Base-by-base conservation (phyloP, 2,329 filamentous ascomycete genomes). In the Blastomyces gilchristii region DNA sequence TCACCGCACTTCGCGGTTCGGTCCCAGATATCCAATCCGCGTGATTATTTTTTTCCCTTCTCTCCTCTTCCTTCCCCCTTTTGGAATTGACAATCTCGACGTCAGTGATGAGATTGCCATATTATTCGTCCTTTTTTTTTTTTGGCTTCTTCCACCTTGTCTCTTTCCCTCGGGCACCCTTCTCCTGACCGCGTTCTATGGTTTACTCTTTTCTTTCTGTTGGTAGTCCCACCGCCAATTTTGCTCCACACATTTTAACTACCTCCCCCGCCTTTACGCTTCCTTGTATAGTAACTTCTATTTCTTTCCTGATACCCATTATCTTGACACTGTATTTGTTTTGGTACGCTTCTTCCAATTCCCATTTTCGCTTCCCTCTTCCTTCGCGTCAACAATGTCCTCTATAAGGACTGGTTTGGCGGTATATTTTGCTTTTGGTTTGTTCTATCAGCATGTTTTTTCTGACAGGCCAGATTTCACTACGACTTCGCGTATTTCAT, bases 401-500 rank as follows among this genome's bases (percentile, higher is more conserved):
- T 50, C 58, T 28, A 22, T 11, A 25, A 47, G 43, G 16, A 1
- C 22, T 50, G 47, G 47, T 28, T 50, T 50, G 22, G 9, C 11
- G 2, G 7, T 22, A 5, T 50, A 25, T 50, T 50, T 25, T 50
- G n/a, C 11, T 25, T 50, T 50, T 49, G 9, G 2, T 49, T 49
- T n/a, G 9, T 49, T 49, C 45, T 22, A 12, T 39, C 31, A 18
- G 16, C 53, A 39, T 39, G 16, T n/a, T 37, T 39, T 56, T 53
- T 22, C 12, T 31, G 3, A 41, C 5, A 3, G 3, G 31, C 53
- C 11, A 5, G 11, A 39, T 57, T 59, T 59, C 28, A 45, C 49
- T 59, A 31, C 25, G 28, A 31, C 75, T 72, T 71, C 75, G 14
- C 25, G 8, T 28, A 34, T 54, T 31, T 54, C 49, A 34, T 54